Evolutionary conservation across 257 asterid genomes (phyloP).

Genomic region (Scutellaria barbata): DNA sequence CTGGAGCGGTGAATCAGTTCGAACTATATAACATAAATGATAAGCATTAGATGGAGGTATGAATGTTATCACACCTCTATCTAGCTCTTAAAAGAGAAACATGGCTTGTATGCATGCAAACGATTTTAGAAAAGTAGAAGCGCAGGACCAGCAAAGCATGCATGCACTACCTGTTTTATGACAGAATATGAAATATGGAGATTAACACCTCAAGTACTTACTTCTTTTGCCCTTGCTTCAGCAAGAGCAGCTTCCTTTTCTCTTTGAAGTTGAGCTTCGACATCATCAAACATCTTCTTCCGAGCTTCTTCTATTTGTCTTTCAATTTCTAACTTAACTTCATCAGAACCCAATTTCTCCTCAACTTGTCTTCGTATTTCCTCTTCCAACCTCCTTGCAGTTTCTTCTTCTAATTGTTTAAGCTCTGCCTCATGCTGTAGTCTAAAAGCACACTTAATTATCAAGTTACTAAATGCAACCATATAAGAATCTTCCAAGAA

Average conservation of each 20-base stretch:
- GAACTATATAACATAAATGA: not conserved
- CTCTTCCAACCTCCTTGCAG: slow-evolving; percentile 84
- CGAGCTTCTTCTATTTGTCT: slow-evolving; percentile 67
- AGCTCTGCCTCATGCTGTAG: slow-evolving; percentile 83
- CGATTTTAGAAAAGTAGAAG: not conserved
- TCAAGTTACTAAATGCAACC: slow-evolving; percentile 28
- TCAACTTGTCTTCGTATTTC: slow-evolving; percentile 82
- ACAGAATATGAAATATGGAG: not conserved
- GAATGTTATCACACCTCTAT: not conserved
- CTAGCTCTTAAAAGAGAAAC: not conserved
- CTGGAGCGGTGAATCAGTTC: slow-evolving; percentile 6
- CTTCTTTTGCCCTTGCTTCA: slow-evolving; percentile 89
- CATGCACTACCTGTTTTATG: not conserved
- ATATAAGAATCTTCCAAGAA: slow-evolving; percentile 14
- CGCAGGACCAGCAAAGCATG: not conserved
- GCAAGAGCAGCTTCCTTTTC: slow-evolving; percentile 86
- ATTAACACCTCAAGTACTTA: slow-evolving; percentile 43
- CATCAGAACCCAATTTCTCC: slow-evolving; percentile 76
- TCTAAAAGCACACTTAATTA: slow-evolving; percentile 46
- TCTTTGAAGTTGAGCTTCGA: slow-evolving; percentile 70
- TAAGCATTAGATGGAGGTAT: slow-evolving; percentile 3
- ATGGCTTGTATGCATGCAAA: not conserved
- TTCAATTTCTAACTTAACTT: slow-evolving; percentile 67
- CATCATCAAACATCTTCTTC: slow-evolving; percentile 71
- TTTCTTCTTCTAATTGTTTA: slow-evolving; percentile 86